phyloP scores from a whole-genome alignment of 2,329 filamentous ascomycete genomes.

The Colletotrichum incanum region DNA sequence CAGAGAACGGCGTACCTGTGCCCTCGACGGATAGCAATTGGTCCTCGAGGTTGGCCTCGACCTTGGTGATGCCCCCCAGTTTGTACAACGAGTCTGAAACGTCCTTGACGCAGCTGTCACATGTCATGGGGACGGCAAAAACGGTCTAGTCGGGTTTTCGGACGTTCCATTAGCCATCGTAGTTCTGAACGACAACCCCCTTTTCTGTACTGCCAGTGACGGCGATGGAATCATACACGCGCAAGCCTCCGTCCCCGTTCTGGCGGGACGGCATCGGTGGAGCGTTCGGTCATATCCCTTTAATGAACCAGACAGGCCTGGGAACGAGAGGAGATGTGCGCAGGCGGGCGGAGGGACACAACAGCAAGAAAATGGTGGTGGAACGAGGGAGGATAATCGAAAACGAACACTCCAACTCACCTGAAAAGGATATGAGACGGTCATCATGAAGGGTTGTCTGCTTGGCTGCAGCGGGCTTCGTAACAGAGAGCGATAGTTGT shows the following conservation, averaged over 20 bases:
- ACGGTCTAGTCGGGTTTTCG: conserved; percentile 76
- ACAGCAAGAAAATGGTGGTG: not conserved
- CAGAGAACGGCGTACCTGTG: conserved; percentile 69
- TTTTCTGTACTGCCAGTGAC: not conserved
- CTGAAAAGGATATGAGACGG: conserved; percentile 48
- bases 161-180: conserved; percentile 54
- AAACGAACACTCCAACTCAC: conserved; percentile 33
- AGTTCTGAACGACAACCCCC: not conserved
- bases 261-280: not conserved
- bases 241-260: not conserved
- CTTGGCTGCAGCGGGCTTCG: conserved; percentile 31
- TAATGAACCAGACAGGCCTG: not conserved
- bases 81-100: conserved; percentile 85
- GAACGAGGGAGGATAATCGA: conserved; percentile 11
- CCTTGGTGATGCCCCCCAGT: conserved; percentile 84
- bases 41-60: conserved; percentile 85
- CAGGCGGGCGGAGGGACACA: not conserved
- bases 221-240: not conserved
- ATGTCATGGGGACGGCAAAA: conserved; percentile 95
- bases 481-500: conserved; percentile 41
- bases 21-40: conserved; percentile 90
- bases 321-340: not conserved
- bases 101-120: conserved; percentile 89
- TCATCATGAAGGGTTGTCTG: conserved; percentile 44
- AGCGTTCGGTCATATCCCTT: not conserved